A percentile compares a stretch with the other conserved stretches of the same genome.
Evolutionary conservation across 768 basidiomycete species (phyloP).

Genomic region (Suillus occidentalis): DNA sequence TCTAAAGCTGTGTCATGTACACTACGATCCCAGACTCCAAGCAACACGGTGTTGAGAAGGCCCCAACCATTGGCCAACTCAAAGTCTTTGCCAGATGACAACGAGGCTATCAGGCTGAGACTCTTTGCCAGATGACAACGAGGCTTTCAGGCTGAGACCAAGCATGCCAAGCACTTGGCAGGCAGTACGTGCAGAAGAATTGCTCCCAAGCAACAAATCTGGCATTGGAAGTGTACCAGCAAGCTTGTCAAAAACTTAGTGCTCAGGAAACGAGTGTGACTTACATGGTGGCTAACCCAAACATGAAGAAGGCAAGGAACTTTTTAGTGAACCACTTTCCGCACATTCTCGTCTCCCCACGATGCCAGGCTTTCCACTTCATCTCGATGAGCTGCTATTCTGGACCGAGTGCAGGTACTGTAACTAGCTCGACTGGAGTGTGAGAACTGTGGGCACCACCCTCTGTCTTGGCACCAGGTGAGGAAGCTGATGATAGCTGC

Average conservation of each 20-base stretch:
- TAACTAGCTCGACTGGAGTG: constrained; percentile 80
- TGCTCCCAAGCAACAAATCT: constrained; percentile 67
- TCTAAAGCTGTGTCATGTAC: constrained; percentile 72
- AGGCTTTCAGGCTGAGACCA: constrained; percentile 52
- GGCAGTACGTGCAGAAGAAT: constrained; percentile 60
- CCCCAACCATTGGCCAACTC: constrained; percentile 86
- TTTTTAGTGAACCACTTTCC: constrained; percentile 79
- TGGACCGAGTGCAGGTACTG: constrained; percentile 86
- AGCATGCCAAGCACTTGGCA: constrained; percentile 59
- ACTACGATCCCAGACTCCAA: constrained; percentile 62
- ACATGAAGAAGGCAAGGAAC: constrained; percentile 69
- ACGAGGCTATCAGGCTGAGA: constrained; percentile 51
- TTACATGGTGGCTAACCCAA: constrained; percentile 57
- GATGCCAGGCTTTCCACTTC: constrained; percentile 74
- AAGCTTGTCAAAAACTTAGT: constrained; percentile 42
- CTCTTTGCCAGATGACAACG: constrained; percentile 71
- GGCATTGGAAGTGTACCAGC: constrained; percentile 72
- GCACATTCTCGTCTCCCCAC: constrained; percentile 76
- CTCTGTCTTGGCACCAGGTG: constrained; percentile 36
- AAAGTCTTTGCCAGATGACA: constrained; percentile 76
- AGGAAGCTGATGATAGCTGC: constrained; percentile 47
- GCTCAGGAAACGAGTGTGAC: constrained; percentile 24
- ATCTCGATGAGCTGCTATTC: constrained; percentile 88
- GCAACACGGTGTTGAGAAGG: constrained; percentile 66
- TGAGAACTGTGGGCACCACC: constrained; percentile 33